Evolutionary conservation across 2,329 filamentous ascomycete species (phyloP), one percentile per base, ranked within the genome.

Genomic region (Claviceps citrina): DNA sequence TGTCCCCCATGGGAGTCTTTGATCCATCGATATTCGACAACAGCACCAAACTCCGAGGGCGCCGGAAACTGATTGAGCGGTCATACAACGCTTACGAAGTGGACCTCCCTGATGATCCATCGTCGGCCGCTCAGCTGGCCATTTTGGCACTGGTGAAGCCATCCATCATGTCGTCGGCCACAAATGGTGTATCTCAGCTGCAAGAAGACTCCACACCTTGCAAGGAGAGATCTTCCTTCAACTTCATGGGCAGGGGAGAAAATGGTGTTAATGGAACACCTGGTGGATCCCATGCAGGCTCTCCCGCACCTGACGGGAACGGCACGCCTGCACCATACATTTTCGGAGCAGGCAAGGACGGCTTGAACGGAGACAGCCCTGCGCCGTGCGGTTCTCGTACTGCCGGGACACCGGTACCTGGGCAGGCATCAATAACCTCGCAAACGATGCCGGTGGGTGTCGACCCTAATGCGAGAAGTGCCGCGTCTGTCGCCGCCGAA

Each of bases 1-100:
- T 98, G n/a, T 82, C 91, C 0, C 82, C 87, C 1, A 85, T 94
- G 80, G 87, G 86, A n/a, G 83, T 87, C 52, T 95, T 93, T 58
- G 82, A 89, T 44, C 89, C 91, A 0, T 66, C 73, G 2, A 81
- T 95, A 40, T 94, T 96, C 49, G 84, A 93, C 55, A 81, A 86
- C 51, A 76, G 71, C 22, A 63, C 72, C 27, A 98, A 98, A 64
- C 71, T 96, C 9, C 66, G 70, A 16, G 80, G 84, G 31, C 77
- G 89, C 37, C 76, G 85, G 47, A 86, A 81, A 52, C 67, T 96
- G 18, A 76, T 96, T 25, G 79, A 84, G 41, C 80, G 84, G 28
- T 95, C 89, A 0, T 86, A 87, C 51, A 93, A 98, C 55, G 77
- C 93, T 10, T 98, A 98, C 58, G 91, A 96, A 45, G 78, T 81